These are phyloP conservation scores for Jacaranda mimosifolia DNA, from an alignment of 257 asterid genomes.

Conservation along the genomic window DNA sequence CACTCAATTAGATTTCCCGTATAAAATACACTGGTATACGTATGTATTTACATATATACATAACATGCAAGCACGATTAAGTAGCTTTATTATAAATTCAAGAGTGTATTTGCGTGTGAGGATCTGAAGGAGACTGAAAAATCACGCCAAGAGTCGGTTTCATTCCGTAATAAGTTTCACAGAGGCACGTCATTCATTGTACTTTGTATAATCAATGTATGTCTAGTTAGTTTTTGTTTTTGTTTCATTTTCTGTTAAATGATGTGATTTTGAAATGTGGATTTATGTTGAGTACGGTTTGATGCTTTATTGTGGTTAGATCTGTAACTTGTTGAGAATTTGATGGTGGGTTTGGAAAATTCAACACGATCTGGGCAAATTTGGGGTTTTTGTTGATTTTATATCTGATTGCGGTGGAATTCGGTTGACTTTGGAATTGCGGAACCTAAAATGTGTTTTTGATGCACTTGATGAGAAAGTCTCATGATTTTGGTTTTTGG, in stretches of 20 bases:
- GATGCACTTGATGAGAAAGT: not conserved
- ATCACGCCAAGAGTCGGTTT: constrained; percentile 46
- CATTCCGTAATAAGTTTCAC: constrained; percentile 39
- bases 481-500: constrained; percentile 5
- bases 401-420: constrained; percentile 45
- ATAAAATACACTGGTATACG: constrained; percentile 1
- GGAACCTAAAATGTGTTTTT: constrained; percentile 10
- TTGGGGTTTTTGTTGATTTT: constrained; percentile 33
- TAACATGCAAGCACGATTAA: constrained; percentile 55
- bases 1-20: constrained; percentile 27
- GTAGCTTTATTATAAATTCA: constrained; percentile 37
- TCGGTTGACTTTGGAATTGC: constrained; percentile 24
- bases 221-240: constrained; percentile 4
- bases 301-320: constrained; percentile 36
- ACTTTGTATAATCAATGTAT: constrained; percentile 26
- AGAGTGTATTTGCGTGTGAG: constrained; percentile 21
- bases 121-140: constrained; percentile 43
- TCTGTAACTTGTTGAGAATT: constrained; percentile 37
- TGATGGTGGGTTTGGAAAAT: constrained; percentile 32
- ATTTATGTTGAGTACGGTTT: constrained; percentile 11
- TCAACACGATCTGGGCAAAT: constrained; percentile 42
- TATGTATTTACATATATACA: constrained; percentile 26
- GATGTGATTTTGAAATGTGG: constrained; percentile 18
- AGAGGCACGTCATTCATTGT: constrained; percentile 31
- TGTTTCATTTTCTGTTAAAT: not conserved